Conservation (phyloP, 305 asterid genomes). For the Fraxinus platypoda region DNA sequence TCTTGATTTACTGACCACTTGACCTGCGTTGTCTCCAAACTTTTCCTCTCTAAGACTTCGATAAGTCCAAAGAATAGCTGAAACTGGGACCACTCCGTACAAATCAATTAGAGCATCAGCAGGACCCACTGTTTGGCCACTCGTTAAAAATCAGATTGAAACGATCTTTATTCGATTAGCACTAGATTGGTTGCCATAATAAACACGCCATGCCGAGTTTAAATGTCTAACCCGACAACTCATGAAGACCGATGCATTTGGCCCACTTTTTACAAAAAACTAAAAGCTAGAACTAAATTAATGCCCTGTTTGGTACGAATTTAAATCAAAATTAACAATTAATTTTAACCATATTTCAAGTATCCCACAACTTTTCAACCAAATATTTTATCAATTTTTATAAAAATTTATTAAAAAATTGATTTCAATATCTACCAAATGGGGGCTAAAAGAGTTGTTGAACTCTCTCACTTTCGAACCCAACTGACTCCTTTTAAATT, state of each 20-base stretch:
- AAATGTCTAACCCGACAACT: not conserved
- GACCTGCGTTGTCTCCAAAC: conserved; percentile 22
- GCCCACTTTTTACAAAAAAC: not conserved
- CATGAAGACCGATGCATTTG: not conserved
- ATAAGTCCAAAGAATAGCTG: conserved; percentile 33
- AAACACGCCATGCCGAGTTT: not conserved
- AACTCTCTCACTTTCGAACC: too few species aligned
- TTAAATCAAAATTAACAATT: too few species aligned
- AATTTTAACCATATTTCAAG: too few species aligned
- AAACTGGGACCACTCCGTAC: conserved; percentile 31
- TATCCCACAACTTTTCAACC: too few species aligned
- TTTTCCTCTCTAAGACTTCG: conserved; percentile 11
- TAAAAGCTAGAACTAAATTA: too few species aligned
- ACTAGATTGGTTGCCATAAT: not conserved
- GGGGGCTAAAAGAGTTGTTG: not conserved
- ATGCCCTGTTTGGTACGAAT: too few species aligned
- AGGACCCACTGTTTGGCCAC: not conserved
- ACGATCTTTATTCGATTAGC: not conserved
- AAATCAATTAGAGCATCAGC: conserved; percentile 20
- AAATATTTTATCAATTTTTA: too few species aligned
- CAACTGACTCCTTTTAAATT: too few species aligned
- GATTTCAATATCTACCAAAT: too few species aligned
- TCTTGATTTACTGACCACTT: conserved; percentile 25
- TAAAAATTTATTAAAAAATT: too few species aligned
- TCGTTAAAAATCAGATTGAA: not conserved